Evolutionary conservation across 257 asterid genomes (phyloP), one percentile per base, ranked within the genome.

Genomic region (Solanum pinnatisectum): DNA sequence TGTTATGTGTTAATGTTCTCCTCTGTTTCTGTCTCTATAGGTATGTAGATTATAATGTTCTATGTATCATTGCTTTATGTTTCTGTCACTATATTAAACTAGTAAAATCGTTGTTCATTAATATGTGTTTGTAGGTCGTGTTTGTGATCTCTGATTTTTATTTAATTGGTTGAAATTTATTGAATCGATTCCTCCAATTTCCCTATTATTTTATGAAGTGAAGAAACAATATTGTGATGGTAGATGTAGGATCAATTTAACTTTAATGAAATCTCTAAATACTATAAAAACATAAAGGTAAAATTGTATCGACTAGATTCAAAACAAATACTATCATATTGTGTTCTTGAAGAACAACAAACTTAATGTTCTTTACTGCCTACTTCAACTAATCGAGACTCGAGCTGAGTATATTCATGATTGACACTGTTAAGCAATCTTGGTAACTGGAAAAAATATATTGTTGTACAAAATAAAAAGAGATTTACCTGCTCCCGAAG

Each of bases 401-500:
- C 14, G 9, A 52, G 39, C 16, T 2, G 20, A 25, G 39, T n/a
- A 40, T 52, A 77, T 77, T 12, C 7, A 25, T 67, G 70, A 23
- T 60, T 60, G 59, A 39, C 63, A 60, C 11, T 33, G 15, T 35
- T 35, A 40, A 23, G 49, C 13, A 89, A 63, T 10, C n/a, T 60
- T 25, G 44, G 32, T 32, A 25, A 42, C 25, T 40, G 36, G 36
- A 3, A 13, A 13, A 9, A 65, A 20, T 30, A 65, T 14, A 76
- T 5, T 40, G 15, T 12, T 67, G 36, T 67, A 37, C 60, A 18
- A 49, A 79, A 49, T 49, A 16, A 42, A 65, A 30, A 84, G 22
- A 56, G 77, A 10, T 76, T 90, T 90, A 90, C 94, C 92, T 30
- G 84, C 84, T 77, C 56, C 76, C 16, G 83, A 88, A 88, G 59